phyloP scores from a whole-genome alignment of 2,329 filamentous ascomycete species.

The Cytospora piceae region DNA sequence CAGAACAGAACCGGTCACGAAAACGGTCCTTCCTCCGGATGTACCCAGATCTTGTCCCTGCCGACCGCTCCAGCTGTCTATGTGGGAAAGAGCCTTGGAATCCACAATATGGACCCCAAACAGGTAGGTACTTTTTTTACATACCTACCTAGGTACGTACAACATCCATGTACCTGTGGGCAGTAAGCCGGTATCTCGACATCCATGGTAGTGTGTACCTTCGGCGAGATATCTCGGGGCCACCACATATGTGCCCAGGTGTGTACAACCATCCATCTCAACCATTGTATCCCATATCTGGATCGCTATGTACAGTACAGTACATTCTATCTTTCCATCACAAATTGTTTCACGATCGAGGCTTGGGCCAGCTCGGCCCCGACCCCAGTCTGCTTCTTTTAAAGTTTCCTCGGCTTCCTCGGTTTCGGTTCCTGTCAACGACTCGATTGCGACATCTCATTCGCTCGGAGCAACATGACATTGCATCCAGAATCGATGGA shows the following conservation, averaged over 20 bases:
- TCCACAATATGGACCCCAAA: background rate
- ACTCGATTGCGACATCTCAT: background rate
- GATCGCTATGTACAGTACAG: background rate
- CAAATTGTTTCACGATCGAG: constrained; percentile 1
- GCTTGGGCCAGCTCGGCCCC: constrained; percentile 19
- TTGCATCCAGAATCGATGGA: background rate
- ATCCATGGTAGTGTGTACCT: too few species aligned
- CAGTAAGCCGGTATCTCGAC: background rate
- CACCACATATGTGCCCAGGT: too few species aligned
- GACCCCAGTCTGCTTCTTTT: background rate
- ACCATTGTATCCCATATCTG: background rate
- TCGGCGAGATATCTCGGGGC: too few species aligned
- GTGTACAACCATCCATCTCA: background rate
- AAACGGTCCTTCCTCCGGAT: background rate
- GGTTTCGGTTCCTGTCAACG: background rate
- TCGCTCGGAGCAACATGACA: background rate
- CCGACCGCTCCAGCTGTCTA: background rate
- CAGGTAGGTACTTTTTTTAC: background rate
- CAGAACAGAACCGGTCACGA: background rate
- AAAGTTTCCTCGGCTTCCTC: background rate
- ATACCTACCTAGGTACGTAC: background rate
- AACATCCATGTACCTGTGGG: background rate
- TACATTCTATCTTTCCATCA: background rate
- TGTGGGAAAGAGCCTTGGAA: background rate
- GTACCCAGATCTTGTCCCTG: background rate